These are phyloP conservation scores for Diplotaxis tenuifolia DNA, from an alignment of 345 rosid genomes.

Conservation along the genomic window DNA sequence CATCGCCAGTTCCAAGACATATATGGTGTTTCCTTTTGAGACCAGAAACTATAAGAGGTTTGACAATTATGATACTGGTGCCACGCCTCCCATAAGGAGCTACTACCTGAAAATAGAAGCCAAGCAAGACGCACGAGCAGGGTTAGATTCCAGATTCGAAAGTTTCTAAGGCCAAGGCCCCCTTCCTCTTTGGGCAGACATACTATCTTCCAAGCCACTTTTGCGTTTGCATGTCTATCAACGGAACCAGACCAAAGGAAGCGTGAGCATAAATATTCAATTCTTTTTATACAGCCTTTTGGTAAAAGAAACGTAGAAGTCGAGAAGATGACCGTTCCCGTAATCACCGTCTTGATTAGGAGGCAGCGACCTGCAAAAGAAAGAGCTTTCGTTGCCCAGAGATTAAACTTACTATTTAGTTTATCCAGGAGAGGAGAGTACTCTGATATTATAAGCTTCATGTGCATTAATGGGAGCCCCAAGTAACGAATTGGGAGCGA, in stretches of 20 bases:
- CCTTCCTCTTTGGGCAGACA: background rate
- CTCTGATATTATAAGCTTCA: background rate
- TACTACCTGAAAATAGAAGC: background rate
- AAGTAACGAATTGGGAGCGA: background rate
- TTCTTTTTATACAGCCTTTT: background rate
- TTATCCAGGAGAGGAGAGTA: background rate
- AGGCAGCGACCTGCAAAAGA: background rate
- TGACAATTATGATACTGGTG: background rate
- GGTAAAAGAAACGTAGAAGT: background rate
- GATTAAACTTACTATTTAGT: background rate
- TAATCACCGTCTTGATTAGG: background rate
- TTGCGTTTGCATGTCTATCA: background rate
- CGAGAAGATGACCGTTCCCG: background rate
- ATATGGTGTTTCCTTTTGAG: background rate
- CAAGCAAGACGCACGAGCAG: background rate
- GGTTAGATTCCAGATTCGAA: background rate
- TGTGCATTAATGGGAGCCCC: background rate
- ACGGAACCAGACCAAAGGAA: background rate
- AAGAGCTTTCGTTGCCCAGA: background rate
- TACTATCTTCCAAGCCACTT: background rate
- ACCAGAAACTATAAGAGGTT: background rate
- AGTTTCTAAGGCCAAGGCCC: background rate
- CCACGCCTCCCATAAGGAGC: background rate
- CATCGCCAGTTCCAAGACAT: background rate
- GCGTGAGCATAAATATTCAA: background rate